phyloP scores from a whole-genome alignment of 1,284 basidiomycete genomes.

The Leccinum variabile region DNA sequence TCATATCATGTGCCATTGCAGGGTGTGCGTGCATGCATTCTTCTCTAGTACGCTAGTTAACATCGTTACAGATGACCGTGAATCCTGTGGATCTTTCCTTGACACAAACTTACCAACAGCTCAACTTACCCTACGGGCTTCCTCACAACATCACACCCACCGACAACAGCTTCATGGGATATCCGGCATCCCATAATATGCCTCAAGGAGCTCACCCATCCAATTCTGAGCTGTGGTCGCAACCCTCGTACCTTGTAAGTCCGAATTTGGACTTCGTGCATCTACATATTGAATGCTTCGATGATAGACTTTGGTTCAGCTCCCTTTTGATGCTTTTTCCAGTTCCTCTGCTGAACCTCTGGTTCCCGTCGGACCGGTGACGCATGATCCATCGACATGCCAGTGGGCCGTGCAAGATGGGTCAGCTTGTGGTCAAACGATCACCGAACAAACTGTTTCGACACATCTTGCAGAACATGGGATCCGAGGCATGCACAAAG shows the following conservation, averaged over 20 bases:
- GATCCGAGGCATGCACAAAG: constrained; percentile 9
- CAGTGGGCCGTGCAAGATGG: constrained; percentile 9
- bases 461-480: constrained; percentile 23
- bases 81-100: constrained; percentile 3
- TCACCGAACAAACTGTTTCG: background rate
- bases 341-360: background rate
- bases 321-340: background rate
- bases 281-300: background rate
- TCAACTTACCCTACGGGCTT: background rate
- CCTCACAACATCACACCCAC: background rate
- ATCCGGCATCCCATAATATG: background rate
- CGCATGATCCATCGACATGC: constrained; percentile 1
- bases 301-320: background rate
- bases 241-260: constrained; percentile 9
- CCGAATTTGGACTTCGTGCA: background rate
- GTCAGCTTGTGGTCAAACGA: constrained; percentile 6
- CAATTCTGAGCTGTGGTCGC: background rate
- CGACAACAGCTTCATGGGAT: background rate
- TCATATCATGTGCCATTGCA: constrained; percentile 1
- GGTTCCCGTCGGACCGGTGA: too few relatives aligned
- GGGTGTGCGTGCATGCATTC: constrained; percentile 13
- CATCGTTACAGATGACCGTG: constrained; percentile 3
- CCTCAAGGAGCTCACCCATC: background rate
- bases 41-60: background rate
- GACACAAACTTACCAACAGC: background rate